phyloP scores from a whole-genome alignment of 371 early-diverging fungal species.

The Parasitella parasitica region DNA sequence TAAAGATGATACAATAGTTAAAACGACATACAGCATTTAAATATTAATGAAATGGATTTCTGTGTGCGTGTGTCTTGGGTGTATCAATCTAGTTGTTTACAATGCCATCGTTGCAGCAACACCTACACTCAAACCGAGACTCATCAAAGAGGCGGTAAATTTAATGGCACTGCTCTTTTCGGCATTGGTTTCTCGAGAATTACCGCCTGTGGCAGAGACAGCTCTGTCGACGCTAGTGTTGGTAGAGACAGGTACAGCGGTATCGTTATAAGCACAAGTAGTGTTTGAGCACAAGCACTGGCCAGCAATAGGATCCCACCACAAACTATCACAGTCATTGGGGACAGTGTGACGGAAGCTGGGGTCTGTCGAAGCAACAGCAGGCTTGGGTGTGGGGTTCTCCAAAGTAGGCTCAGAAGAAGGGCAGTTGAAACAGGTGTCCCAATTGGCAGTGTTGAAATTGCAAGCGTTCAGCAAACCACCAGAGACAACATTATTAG shows the following conservation, averaged over 20 bases:
- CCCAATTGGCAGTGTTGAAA: constrained; percentile 54
- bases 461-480: constrained; percentile 54
- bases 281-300: constrained; percentile 54
- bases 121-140: constrained; percentile 6
- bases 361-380: constrained; percentile 37
- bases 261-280: constrained; percentile 54
- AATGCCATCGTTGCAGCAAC: constrained; percentile 7
- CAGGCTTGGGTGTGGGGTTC: constrained; percentile 54
- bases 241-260: constrained; percentile 42
- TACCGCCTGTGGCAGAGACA: not conserved
- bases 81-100: not conserved
- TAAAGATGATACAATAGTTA: not conserved
- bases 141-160: not conserved
- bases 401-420: constrained; percentile 46
- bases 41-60: not conserved
- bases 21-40: not conserved
- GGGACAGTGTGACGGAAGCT: constrained; percentile 58
- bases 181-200: not conserved
- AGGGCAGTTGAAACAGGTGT: constrained; percentile 71
- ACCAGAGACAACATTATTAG: constrained; percentile 48
- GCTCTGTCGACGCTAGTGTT: constrained; percentile 9
- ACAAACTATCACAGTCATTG: constrained; percentile 66
- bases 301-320: constrained; percentile 73
- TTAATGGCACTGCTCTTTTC: not conserved
- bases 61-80: not conserved